These are phyloP conservation scores for Penicillium manginii DNA, from an alignment of 495 filamentous ascomycete genomes.

Conservation along the genomic window DNA sequence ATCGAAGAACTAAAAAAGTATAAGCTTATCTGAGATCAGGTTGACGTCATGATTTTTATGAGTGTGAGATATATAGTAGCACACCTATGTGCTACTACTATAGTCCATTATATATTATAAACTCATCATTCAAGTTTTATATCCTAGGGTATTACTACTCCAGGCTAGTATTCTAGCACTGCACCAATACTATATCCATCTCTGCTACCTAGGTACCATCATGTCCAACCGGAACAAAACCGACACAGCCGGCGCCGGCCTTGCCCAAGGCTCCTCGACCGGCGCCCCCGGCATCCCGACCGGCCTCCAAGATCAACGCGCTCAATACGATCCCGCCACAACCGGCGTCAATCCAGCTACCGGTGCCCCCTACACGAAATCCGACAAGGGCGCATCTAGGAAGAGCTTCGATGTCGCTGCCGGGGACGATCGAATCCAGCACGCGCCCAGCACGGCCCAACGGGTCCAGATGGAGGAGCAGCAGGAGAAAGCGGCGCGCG, in stretches of 20 bases:
- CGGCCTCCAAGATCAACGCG: conserved; percentile 17
- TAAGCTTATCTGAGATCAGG: conserved; percentile 10
- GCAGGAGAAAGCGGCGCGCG: background rate
- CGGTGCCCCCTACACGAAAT: conserved; percentile 19
- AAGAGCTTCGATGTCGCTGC: conserved; percentile 14
- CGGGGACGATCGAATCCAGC: conserved; percentile 18
- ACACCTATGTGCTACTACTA: too few relatives aligned
- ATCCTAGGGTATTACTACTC: too few relatives aligned
- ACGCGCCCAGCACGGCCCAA: conserved; percentile 23
- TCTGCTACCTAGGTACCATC: too few relatives aligned
- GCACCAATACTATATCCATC: too few relatives aligned
- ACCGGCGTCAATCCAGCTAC: conserved; percentile 35
- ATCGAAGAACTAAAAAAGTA: too few relatives aligned
- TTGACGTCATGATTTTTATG: conserved; percentile 31
- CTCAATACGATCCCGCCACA: conserved; percentile 26
- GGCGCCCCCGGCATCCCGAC: conserved; percentile 33
- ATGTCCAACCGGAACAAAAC: background rate
- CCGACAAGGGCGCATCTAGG: conserved; percentile 9
- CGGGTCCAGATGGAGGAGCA: conserved; percentile 18
- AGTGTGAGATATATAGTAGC: too few relatives aligned
- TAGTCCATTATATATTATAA: background rate
- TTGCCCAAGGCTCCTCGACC: conserved; percentile 33
- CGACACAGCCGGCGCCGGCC: conserved; percentile 2
- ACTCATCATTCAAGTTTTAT: too few relatives aligned
- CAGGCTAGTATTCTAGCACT: too few relatives aligned